Base-by-base conservation (phyloP, 179 eudicot genomes). In the Monotropa hypopitys region DNA sequence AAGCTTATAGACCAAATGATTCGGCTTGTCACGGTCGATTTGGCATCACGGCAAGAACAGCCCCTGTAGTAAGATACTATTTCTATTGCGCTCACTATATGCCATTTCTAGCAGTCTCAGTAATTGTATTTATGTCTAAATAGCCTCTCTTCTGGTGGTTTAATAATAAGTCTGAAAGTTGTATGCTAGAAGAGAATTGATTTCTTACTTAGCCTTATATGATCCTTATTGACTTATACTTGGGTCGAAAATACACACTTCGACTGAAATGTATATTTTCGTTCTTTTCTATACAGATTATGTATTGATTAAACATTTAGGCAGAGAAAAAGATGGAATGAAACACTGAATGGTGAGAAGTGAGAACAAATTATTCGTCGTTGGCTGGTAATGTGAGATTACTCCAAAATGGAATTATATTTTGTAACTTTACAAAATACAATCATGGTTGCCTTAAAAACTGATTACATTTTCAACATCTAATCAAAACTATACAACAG, bases 1-100 rank as follows among this genome's bases (percentile, higher is more conserved):
- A 94, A 91, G 98, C 98, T 79, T 94, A 94, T 81, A 86, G 96
- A 84, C 77, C 93, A 10, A 87, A 88, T 77, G 98, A 94, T 85
- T 88, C 98, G 26, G 98, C 98, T 80, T 94, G 97, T 77, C 98
- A 94, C 59, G 97, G 91, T 7, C 91, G 98, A 23, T 88, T 90
- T 62, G 98, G 98, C 8, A 32, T 86, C 59, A 94, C 98, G 13
- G 83, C 94, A 10, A 94, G 98, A 86, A 94, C 96, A 9, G 97
- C 98, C 80, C 94, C 97, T 68, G 81, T 89, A 78, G 98, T 94
- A 80, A 84, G 94, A 75, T 57, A 54, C 5, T 50, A 70, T 50
- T 15, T 59, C 63, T 38, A 43, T 61, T 28, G 13, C 20, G 26
- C 62, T 42, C 70, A 66, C 42, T 7, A 54, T 18, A 38, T 76